Percentiles rank a stretch among this genome's conserved stretches.
These are phyloP conservation scores for Neocucurbitaria cava DNA, from an alignment of 2,329 filamentous ascomycete genomes.

Conservation along the genomic window DNA sequence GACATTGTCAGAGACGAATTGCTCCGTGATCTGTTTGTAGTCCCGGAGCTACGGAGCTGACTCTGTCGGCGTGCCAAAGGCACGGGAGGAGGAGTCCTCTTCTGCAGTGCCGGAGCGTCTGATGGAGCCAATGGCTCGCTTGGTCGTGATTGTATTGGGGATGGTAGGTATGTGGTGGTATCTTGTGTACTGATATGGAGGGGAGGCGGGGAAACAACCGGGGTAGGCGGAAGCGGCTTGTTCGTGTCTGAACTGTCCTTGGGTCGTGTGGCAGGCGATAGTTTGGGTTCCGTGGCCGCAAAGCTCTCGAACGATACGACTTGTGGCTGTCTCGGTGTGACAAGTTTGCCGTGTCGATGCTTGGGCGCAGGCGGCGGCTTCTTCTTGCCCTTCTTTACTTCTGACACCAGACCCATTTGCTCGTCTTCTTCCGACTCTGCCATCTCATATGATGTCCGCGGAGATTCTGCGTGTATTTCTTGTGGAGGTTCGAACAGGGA, in stretches of 20 bases:
- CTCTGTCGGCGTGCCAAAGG: conserved; percentile 46
- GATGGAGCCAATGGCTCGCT: conserved; percentile 26
- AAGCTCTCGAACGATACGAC: conserved; percentile 46
- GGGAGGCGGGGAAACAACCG: conserved; percentile 36
- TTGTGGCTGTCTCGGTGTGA: conserved; percentile 59
- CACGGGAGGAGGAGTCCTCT: conserved; percentile 44
- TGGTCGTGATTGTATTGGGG: conserved; percentile 14
- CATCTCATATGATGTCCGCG: conserved; percentile 66
- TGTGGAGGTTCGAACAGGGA: conserved; percentile 63
- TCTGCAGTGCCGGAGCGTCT: conserved; percentile 32
- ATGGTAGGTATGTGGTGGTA: conserved; percentile 19
- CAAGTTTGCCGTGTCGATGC: conserved; percentile 79
- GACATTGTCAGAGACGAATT: conserved; percentile 46
- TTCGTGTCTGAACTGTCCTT: conserved; percentile 60
- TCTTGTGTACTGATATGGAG: conserved; percentile 32
- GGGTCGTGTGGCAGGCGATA: conserved; percentile 28
- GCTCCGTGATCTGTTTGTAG: conserved; percentile 41
- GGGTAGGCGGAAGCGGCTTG: conserved; percentile 68
- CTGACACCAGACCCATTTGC: conserved; percentile 32
- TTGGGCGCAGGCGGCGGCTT: conserved; percentile 72
- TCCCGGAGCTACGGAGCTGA: conserved; percentile 41
- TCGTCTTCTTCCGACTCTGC: conserved; percentile 61
- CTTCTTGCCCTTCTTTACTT: conserved; percentile 63
- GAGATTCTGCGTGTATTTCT: conserved; percentile 57
- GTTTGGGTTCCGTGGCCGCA: conserved; percentile 29